A percentile compares a stretch with the other conserved stretches of the same genome.
Conservation (phyloP, 2,329 filamentous ascomycete genomes). For the Aspergillus neoniger region DNA sequence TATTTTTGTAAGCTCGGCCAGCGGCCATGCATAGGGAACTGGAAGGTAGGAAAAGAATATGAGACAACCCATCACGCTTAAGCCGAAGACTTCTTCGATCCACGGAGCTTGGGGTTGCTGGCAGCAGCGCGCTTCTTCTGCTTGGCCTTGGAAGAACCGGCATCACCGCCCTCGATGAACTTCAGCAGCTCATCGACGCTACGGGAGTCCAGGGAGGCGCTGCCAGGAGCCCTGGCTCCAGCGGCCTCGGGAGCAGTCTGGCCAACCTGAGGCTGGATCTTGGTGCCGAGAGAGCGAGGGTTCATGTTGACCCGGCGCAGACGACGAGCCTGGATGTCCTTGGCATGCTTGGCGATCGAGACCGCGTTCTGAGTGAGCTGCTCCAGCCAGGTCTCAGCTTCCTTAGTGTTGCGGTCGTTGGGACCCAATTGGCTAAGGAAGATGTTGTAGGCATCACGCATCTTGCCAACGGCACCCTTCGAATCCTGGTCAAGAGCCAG, state of each 20-base stretch:
- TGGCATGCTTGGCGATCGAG: conserved; percentile 88
- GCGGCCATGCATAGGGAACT: neutral
- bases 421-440: conserved; percentile 85
- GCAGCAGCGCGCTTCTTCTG: conserved; percentile 49
- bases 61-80: conserved; percentile 18
- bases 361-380: conserved; percentile 96
- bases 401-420: conserved; percentile 95
- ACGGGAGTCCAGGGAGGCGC: conserved; percentile 65
- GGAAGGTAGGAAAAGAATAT: conserved; percentile 8
- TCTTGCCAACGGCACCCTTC: conserved; percentile 84
- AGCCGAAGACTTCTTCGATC: conserved; percentile 43
- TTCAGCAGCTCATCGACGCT: conserved; percentile 92
- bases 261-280: conserved; percentile 64
- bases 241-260: conserved; percentile 57
- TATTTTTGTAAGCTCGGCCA: conserved; percentile 13
- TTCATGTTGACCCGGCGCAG: conserved; percentile 72
- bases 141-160: conserved; percentile 42
- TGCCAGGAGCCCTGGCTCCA: conserved; percentile 35
- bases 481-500: conserved; percentile 94
- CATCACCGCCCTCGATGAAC: conserved; percentile 78
- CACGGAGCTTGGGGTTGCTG: conserved; percentile 47
- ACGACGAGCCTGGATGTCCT: conserved; percentile 76
- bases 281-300: conserved; percentile 57
- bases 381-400: conserved; percentile 94
- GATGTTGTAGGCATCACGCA: conserved; percentile 96